Evolutionary conservation across 345 rosid species (phyloP), one percentile per base, ranked within the genome.

Genomic region (Raphanus raphanistrum): DNA sequence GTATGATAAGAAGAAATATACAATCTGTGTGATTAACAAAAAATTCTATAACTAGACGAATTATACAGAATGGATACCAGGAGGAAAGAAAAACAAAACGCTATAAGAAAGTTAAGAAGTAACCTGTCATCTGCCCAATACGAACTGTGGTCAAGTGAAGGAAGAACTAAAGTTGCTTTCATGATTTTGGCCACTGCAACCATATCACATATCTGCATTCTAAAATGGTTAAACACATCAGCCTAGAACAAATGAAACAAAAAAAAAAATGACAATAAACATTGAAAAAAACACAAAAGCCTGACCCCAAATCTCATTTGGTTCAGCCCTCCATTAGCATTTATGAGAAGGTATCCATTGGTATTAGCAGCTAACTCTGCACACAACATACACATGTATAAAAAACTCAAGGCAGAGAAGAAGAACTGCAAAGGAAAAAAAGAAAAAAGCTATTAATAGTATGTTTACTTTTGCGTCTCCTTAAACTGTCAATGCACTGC

Each of bases 241-340:
- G 88, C 77, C 66, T 71, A 81, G 48, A 67, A 36, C 66, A 60
- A 38, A 52, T 13, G 4, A 28, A 28, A 28, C 52, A 66, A 71
- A 36, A 72, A 15, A 72, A 15, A 67, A 66, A 26, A 38, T 2
- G 72, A 60, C 13, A 50, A n/a, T 2, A 28, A 28, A 28, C 31
- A 28, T n/a, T 27, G 2, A 72, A 63, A 80, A 76, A 64, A 66
- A 79, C 79, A 79, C 74, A 85, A 87, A 54, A 87, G 84, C 86
- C 94, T 68, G 90, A 94, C 98, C 98, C 98, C 98, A 88, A 92
- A 92, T 90, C 98, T 87, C 98, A 94, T 92, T 90, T 94, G 98
- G 80, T 94, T 94, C 74, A 94, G 85, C 87, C 98, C 98, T 66
- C 98, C 98, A 80, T 94, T 94, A 57, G 98, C 97, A 85, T 90